phyloP scores from a whole-genome alignment of 768 basidiomycete genomes.

The Rhodosporidiobolus odoratus region DNA sequence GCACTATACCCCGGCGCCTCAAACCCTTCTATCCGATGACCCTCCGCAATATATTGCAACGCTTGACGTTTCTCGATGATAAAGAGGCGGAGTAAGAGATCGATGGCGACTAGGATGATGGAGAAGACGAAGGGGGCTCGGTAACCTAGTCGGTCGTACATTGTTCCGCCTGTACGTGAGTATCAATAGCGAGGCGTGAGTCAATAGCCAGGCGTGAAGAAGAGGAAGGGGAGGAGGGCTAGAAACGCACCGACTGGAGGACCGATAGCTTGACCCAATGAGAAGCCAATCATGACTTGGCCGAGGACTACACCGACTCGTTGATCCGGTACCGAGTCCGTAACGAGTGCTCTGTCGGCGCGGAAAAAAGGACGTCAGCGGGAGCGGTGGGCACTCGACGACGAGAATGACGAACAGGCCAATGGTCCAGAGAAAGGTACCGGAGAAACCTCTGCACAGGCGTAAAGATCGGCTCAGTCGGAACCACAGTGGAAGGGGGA shows the following conservation, averaged over 20 bases:
- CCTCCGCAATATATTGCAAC: conserved; percentile 12
- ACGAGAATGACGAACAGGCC: conserved; percentile 9
- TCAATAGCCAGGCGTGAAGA: not conserved
- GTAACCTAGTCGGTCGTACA: conserved; percentile 32
- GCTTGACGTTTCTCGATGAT: conserved; percentile 36
- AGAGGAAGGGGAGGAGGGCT: not conserved
- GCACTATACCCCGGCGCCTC: conserved; percentile 27
- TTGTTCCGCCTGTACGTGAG: conserved; percentile 9
- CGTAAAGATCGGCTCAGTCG: not conserved
- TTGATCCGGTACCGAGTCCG: conserved; percentile 27
- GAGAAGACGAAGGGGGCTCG: conserved; percentile 36
- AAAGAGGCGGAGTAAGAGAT: conserved; percentile 32
- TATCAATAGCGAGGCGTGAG: not conserved
- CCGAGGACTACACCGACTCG: conserved; percentile 31
- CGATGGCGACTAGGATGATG: conserved; percentile 29
- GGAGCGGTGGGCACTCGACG: not conserved
- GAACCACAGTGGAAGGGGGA: not conserved
- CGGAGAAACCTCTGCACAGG: conserved; percentile 18
- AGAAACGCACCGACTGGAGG: conserved; percentile 13
- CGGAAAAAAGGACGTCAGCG: not conserved
- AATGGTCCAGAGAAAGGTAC: conserved; percentile 33
- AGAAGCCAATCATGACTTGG: conserved; percentile 29
- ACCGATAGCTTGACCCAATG: conserved; percentile 9
- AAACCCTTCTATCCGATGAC: conserved; percentile 15
- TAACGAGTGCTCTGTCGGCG: conserved; percentile 12